Conservation (phyloP, 805 yeast species). For the Kluyveromyces aestuarii region DNA sequence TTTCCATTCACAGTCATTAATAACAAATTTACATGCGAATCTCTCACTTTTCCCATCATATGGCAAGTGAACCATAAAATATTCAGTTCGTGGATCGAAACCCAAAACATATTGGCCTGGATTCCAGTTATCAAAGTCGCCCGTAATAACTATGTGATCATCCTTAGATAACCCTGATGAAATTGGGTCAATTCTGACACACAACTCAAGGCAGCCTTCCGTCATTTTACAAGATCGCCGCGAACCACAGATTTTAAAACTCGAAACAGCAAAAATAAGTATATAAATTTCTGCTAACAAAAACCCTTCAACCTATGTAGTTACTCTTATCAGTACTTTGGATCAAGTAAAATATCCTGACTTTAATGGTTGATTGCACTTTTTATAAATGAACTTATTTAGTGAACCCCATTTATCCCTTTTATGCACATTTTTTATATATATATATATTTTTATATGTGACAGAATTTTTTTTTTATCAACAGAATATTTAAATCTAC, state of each 20-base stretch:
- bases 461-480: too few relatives aligned
- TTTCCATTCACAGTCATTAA: conserved; percentile 20
- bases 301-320: neutral
- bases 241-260: neutral
- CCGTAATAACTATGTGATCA: conserved; percentile 20
- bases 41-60: conserved; percentile 2
- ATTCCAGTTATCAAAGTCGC: conserved; percentile 24
- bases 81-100: conserved; percentile 8
- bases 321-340: neutral
- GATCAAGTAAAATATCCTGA: neutral
- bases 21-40: conserved; percentile 9
- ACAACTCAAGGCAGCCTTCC: conserved; percentile 1
- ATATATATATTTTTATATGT: too few relatives aligned
- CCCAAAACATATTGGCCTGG: conserved; percentile 11
- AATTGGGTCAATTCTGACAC: conserved; percentile 1
- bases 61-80: conserved; percentile 14
- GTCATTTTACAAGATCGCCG: neutral
- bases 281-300: neutral
- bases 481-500: too few relatives aligned
- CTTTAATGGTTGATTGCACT: neutral
- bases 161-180: conserved; percentile 3
- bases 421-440: too few relatives aligned
- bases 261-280: neutral
- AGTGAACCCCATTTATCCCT: neutral
- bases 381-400: too few relatives aligned